Conservation (phyloP, 352 stramenopile species). For the Stramenopiles sp. region DNA sequence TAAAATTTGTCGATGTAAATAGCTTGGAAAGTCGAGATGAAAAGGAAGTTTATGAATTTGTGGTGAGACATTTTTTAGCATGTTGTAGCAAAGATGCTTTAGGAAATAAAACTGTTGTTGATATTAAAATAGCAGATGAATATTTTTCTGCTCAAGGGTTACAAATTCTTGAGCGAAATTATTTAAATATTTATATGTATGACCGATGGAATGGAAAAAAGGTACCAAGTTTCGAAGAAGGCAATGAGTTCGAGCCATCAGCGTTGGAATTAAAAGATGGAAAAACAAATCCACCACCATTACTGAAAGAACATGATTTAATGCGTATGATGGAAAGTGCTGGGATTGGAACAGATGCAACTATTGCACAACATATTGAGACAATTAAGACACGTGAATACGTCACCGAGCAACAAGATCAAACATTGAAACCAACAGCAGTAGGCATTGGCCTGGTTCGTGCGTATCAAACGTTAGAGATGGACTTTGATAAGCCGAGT, state of each 20-base stretch:
- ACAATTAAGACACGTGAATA: constrained; percentile 58
- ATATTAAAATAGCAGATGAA: constrained; percentile 36
- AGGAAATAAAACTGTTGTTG: constrained; percentile 27
- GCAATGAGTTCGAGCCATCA: constrained; percentile 26
- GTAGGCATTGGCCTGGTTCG: constrained; percentile 44
- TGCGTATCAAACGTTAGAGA: constrained; percentile 45
- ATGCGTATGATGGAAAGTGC: constrained; percentile 55
- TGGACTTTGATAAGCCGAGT: constrained; percentile 40
- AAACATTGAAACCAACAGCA: constrained; percentile 37
- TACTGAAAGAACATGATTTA: constrained; percentile 49
- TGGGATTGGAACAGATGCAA: constrained; percentile 49
- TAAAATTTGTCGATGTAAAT: constrained; percentile 47
- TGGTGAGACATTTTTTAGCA: constrained; percentile 62
- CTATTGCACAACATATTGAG: constrained; percentile 51
- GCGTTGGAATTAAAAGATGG: constrained; percentile 39
- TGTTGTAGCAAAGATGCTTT: constrained; percentile 47
- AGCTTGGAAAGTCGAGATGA: constrained; percentile 42
- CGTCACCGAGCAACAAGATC: constrained; percentile 30
- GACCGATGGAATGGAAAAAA: constrained; percentile 1
- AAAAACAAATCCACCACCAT: constrained; percentile 33
- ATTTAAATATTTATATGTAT: constrained; percentile 9
- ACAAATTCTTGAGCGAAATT: constrained; percentile 23
- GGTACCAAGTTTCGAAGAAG: constrained; percentile 33
- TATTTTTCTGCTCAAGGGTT: constrained; percentile 41
- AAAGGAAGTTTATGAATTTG: constrained; percentile 50